Evolutionary conservation across 2,329 filamentous ascomycete species (phyloP).

Genomic region (Coniochaeta pulveracea): DNA sequence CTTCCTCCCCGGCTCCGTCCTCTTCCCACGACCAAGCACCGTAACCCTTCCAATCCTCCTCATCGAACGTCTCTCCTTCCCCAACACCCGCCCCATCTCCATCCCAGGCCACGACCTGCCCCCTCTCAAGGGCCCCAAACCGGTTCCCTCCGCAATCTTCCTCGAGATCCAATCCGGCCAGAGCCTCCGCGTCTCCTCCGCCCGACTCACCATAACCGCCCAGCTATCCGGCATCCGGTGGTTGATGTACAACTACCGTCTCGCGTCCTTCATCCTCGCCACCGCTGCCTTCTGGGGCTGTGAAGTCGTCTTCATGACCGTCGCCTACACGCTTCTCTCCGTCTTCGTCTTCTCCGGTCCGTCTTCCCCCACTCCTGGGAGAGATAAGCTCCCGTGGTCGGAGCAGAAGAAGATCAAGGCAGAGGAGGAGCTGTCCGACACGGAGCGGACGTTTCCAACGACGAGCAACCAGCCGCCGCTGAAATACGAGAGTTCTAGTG

Average conservation of each 20-base stretch:
- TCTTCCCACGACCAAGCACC: slow-evolving; percentile 53
- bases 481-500: slow-evolving; percentile 21
- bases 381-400: slow-evolving; percentile 13
- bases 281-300: slow-evolving; percentile 65
- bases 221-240: slow-evolving; percentile 66
- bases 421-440: slow-evolving; percentile 27
- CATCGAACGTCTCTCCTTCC: slow-evolving; percentile 63
- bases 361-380: slow-evolving; percentile 3
- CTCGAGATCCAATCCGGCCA: slow-evolving; percentile 60
- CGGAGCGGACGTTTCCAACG: slow-evolving; percentile 30
- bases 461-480: slow-evolving; percentile 27
- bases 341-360: slow-evolving; percentile 18
- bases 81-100: no score
- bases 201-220: slow-evolving; percentile 58
- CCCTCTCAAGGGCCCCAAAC: slow-evolving; percentile 26
- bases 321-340: slow-evolving; percentile 50
- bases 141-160: slow-evolving; percentile 18
- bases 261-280: slow-evolving; percentile 58
- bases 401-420: slow-evolving; percentile 15
- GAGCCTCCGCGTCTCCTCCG: slow-evolving; percentile 66
- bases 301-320: slow-evolving; percentile 55
- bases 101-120: slow-evolving; percentile 17
- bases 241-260: slow-evolving; percentile 76
- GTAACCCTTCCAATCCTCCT: slow-evolving; percentile 55
- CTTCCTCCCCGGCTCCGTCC: slow-evolving; percentile 57